Evolutionary conservation across 257 asterid genomes (phyloP).

Genomic region (Fraxinus excelsior): DNA sequence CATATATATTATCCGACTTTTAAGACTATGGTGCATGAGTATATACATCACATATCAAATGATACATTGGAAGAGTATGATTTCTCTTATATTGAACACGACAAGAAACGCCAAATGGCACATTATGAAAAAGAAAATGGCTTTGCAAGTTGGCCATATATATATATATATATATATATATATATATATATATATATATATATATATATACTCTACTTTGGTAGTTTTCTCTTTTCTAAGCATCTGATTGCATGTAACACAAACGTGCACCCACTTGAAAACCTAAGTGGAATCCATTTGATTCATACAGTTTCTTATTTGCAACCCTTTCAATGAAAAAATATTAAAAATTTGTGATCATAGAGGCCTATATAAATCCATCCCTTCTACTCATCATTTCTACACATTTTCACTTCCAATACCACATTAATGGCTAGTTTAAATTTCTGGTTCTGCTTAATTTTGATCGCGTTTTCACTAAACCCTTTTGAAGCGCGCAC

Average conservation of each 20-base stretch:
- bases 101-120: constrained; percentile 1
- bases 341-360: background rate
- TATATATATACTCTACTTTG: background rate
- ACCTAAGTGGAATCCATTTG: constrained; percentile 30
- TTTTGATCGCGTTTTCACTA: constrained; percentile 20
- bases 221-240: background rate
- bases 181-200: constrained; percentile 10
- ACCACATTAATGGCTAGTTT: constrained; percentile 32
- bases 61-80: constrained; percentile 5
- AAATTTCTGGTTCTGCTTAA: constrained; percentile 25
- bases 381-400: constrained; percentile 14
- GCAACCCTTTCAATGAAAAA: constrained; percentile 10
- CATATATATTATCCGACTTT: background rate
- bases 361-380: constrained; percentile 25
- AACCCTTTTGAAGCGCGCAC: constrained; percentile 22
- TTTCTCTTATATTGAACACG: background rate
- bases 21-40: background rate
- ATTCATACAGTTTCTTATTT: constrained; percentile 7
- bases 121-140: background rate
- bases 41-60: background rate
- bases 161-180: constrained; percentile 11
- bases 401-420: background rate
- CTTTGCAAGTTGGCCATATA: constrained; percentile 20
- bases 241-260: background rate
- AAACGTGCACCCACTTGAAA: background rate